These are phyloP conservation scores for Ganoderma multipileum DNA, from an alignment of 1,284 basidiomycete species.

Conservation along the genomic window DNA sequence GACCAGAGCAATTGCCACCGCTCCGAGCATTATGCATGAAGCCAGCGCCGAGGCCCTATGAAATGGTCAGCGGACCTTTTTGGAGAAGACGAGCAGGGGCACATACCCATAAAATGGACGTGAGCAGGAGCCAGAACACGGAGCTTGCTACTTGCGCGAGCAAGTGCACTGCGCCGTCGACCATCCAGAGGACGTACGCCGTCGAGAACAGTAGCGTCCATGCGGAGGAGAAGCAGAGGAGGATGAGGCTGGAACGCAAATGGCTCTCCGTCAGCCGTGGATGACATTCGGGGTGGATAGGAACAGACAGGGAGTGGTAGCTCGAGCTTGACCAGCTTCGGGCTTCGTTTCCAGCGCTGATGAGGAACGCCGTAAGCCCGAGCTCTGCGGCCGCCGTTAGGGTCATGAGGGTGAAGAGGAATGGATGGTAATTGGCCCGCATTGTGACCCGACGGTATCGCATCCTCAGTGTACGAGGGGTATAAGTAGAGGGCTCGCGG, in stretches of 20 bases:
- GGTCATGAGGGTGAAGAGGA: slow-evolving; percentile 73
- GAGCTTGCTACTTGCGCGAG: slow-evolving; percentile 79
- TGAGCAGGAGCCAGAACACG: slow-evolving; percentile 72
- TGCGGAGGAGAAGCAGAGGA: slow-evolving; percentile 69
- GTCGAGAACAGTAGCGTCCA: slow-evolving; percentile 77
- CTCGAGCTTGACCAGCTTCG: slow-evolving; percentile 63
- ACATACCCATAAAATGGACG: slow-evolving; percentile 69
- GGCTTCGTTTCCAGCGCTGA: slow-evolving; percentile 67
- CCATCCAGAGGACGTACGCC: slow-evolving; percentile 73
- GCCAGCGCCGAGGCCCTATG: slow-evolving; percentile 68
- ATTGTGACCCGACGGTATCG: slow-evolving; percentile 35
- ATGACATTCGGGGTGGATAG: slow-evolving; percentile 20
- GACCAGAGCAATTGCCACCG: slow-evolving; percentile 63
- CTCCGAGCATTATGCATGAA: slow-evolving; percentile 66
- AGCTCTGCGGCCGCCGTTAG: slow-evolving; percentile 72
- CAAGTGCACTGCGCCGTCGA: slow-evolving; percentile 67
- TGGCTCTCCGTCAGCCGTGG: slow-evolving; percentile 25
- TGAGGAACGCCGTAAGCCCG: slow-evolving; percentile 72
- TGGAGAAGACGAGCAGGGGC: slow-evolving; percentile 26
- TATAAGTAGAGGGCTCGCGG: slow-evolving; percentile 18
- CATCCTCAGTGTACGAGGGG: slow-evolving; percentile 27
- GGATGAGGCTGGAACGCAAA: slow-evolving; percentile 48
- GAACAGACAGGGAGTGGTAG: slow-evolving; percentile 71
- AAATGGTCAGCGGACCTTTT: slow-evolving; percentile 5
- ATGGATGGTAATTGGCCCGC: slow-evolving; percentile 67